Percentiles rank a stretch among this genome's conserved stretches.
Conservation (phyloP, 371 early-diverging fungal genomes). For the Amoeboaphelidium occidentale region DNA sequence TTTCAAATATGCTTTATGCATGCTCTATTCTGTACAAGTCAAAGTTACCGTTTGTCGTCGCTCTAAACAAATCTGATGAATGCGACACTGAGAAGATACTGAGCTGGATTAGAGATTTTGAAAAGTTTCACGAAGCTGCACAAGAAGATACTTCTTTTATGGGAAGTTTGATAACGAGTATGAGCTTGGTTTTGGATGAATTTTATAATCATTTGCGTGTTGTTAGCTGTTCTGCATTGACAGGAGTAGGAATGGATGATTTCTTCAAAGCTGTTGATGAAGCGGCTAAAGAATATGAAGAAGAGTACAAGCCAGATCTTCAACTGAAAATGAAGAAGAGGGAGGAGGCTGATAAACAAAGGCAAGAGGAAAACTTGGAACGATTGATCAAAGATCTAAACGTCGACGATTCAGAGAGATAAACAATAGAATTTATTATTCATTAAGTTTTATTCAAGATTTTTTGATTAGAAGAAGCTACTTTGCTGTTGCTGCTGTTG, state of each 20-base stretch:
- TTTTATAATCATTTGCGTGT: conserved; percentile 74
- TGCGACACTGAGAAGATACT: conserved; percentile 60
- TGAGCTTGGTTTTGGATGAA: conserved; percentile 94
- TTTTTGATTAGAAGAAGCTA: not conserved
- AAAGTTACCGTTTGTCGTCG: conserved; percentile 72
- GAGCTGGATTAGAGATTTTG: conserved; percentile 94
- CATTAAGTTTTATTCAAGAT: not conserved
- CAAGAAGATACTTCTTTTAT: conserved; percentile 34
- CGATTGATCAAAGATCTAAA: conserved; percentile 35
- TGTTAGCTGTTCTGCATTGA: conserved; percentile 76
- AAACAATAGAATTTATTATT: not conserved
- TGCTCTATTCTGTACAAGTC: conserved; percentile 37
- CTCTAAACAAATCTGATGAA: conserved; percentile 96
- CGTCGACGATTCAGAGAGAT: conserved; percentile 2
- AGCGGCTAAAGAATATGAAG: conserved; percentile 56
- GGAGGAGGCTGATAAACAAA: conserved; percentile 9
- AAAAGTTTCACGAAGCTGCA: conserved; percentile 60
- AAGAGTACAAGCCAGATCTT: conserved; percentile 52
- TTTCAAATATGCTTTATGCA: conserved; percentile 99
- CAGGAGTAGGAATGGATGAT: conserved; percentile 80
- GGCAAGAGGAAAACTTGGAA: conserved; percentile 23
- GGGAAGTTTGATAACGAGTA: conserved; percentile 73
- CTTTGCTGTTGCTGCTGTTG: not conserved
- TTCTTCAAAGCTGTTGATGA: conserved; percentile 66
- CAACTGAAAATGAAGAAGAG: conserved; percentile 22